Percentiles rank a stretch among this genome's conserved stretches.
Evolutionary conservation across 371 early-diverging fungal species (phyloP).

Genomic region (Mortierella sp.): DNA sequence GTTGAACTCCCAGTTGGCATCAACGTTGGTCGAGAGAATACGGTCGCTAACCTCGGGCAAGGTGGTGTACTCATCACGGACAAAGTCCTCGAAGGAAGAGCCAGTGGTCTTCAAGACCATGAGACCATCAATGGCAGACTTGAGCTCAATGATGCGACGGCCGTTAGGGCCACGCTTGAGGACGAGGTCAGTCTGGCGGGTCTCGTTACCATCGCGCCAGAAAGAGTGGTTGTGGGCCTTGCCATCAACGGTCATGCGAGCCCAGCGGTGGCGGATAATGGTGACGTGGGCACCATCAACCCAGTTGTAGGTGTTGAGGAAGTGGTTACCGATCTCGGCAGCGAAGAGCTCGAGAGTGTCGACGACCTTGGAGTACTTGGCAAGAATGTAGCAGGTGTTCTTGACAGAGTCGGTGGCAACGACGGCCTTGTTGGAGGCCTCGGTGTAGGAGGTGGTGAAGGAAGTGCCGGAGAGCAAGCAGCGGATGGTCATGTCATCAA

Average conservation of each 20-base stretch:
- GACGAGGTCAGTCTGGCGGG: slow-evolving; percentile 69
- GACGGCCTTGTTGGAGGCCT: slow-evolving; percentile 80
- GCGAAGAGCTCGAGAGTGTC: slow-evolving; percentile 82
- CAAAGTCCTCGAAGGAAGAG: slow-evolving; percentile 83
- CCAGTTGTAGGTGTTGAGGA: slow-evolving; percentile 76
- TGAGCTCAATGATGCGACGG: slow-evolving; percentile 61
- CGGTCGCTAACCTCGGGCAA: slow-evolving; percentile 82
- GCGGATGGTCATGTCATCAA: slow-evolving; percentile 81
- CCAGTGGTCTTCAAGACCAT: slow-evolving; percentile 84
- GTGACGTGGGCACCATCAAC: slow-evolving; percentile 75
- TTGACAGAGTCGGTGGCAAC: slow-evolving; percentile 84
- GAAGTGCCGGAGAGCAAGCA: slow-evolving; percentile 76
- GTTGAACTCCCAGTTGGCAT: slow-evolving; percentile 74
- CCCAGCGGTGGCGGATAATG: slow-evolving; percentile 82
- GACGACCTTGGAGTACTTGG: slow-evolving; percentile 77
- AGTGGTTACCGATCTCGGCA: slow-evolving; percentile 74
- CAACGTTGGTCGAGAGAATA: slow-evolving; percentile 82
- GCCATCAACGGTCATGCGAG: slow-evolving; percentile 75
- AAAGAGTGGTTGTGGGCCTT: slow-evolving; percentile 84
- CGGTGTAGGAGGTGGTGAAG: slow-evolving; percentile 82
- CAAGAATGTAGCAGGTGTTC: slow-evolving; percentile 84
- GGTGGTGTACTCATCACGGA: slow-evolving; percentile 81
- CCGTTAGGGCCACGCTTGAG: slow-evolving; percentile 58
- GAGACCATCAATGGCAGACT: slow-evolving; percentile 72
- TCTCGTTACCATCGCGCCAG: slow-evolving; percentile 81